A percentile compares a stretch with the other conserved stretches of the same genome.
Conservation (phyloP, 805 yeast species). For the Cephaloascus albidus region DNA sequence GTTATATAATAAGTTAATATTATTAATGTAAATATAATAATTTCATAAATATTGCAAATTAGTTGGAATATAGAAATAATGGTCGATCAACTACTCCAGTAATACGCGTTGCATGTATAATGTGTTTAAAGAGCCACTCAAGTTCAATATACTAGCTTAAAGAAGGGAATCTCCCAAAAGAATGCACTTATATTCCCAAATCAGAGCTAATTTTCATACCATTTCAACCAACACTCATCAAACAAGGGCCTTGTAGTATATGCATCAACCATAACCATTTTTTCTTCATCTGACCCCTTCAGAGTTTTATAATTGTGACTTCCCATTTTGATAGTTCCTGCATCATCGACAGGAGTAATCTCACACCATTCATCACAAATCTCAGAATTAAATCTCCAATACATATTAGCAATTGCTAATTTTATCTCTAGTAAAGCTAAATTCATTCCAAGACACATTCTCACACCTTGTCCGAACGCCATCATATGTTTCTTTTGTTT, state of each 20-base stretch:
- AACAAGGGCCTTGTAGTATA: constrained; percentile 43
- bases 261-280: constrained; percentile 49
- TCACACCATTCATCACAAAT: constrained; percentile 36
- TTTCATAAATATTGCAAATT: no score
- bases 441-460: constrained; percentile 71
- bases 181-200: no score
- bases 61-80: no score
- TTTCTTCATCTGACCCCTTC: constrained; percentile 27
- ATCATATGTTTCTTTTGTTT: constrained; percentile 45
- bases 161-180: no score
- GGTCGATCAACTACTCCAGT: no score
- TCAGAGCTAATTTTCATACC: constrained; percentile 10
- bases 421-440: constrained; percentile 61
- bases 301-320: constrained; percentile 2
- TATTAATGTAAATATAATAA: no score
- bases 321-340: constrained; percentile 12
- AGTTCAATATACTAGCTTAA: no score
- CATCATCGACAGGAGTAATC: constrained; percentile 10
- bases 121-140: no score
- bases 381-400: constrained; percentile 34
- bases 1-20: no score
- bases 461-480: constrained; percentile 64
- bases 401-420: constrained; percentile 40
- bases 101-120: no score
- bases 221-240: constrained; percentile 44